Evolutionary conservation across 2,329 filamentous ascomycete species (phyloP), one percentile per base, ranked within the genome.

Genomic region (Neofusicoccum laricinum): DNA sequence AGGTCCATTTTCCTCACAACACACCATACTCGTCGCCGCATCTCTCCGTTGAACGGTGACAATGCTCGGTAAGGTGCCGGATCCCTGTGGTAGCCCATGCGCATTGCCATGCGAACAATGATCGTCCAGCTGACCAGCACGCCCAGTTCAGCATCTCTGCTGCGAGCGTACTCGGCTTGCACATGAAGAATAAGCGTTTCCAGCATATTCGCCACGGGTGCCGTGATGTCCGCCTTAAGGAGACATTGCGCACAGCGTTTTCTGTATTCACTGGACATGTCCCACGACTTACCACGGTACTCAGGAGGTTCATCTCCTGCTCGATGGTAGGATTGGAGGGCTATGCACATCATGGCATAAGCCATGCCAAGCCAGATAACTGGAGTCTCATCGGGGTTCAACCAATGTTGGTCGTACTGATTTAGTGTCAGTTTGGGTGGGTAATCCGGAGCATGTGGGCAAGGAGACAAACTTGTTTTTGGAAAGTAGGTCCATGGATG

Each of bases 41-140:
- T 93, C 78, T 95, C 91, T 14, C 84, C 91, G 76, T 92, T 86
- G 69, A 91, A 93, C 5, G 90, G 88, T 1, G 87, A 85, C 51
- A 95, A 84, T 14, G 84, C 86, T 2, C 88, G 82, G 72, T 92
- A 93, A 77, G 88, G 91, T 65, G 86, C 89, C 10, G 90, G 84
- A 73, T 94, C 91, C 66, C 91, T 84, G 70, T 94, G 91, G 70
- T 93, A 90, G 3, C 90, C 90, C 87, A 90, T 90, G 45, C 88
- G 83, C 85, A 89, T 88, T 12, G 86, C 86, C 48, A 89, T 71
- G 30, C 86, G 81, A 25, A 85, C 82, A 67, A 88, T 84, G 67
- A 89, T 81, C 30, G 86, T 84, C 1, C 83, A 82, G 66, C 88
- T 78, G 30, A 89, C 80, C 76, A 88, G 82, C 15, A 91, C 78